Evolutionary conservation across 768 basidiomycete species (phyloP).

Genomic region (Kwoniella dendrophila): DNA sequence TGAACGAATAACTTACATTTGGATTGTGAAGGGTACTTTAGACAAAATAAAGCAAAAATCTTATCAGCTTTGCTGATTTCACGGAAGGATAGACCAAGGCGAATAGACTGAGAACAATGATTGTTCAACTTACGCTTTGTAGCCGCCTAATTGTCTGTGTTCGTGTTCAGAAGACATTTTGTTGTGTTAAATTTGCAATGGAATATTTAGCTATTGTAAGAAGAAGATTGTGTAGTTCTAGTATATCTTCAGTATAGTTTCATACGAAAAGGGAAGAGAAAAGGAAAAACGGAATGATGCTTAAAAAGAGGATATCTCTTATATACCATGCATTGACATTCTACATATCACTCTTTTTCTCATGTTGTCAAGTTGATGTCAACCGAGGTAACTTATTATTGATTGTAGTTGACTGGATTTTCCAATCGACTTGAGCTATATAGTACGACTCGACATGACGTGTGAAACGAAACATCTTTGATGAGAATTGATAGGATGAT

Average conservation of each 20-base stretch:
- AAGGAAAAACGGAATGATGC: neutral
- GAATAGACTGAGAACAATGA: neutral
- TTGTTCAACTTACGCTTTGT: constrained; percentile 33
- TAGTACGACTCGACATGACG: constrained; percentile 9
- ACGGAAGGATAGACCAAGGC: neutral
- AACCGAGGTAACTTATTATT: neutral
- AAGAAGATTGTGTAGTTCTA: neutral
- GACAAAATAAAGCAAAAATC: neutral
- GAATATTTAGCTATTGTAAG: neutral
- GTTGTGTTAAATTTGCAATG: neutral
- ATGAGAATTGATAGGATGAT: constrained; percentile 3
- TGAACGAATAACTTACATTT: constrained; percentile 16
- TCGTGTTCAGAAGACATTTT: constrained; percentile 22
- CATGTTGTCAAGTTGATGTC: too few species aligned
- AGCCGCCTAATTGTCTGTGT: constrained; percentile 27
- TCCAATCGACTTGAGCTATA: neutral
- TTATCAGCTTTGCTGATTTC: too few species aligned
- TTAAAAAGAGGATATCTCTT: constrained; percentile 1
- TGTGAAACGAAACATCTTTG: too few species aligned
- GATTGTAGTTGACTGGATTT: constrained; percentile 1
- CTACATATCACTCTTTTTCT: too few species aligned
- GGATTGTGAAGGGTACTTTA: constrained; percentile 34
- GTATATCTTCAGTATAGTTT: neutral
- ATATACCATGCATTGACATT: constrained; percentile 3
- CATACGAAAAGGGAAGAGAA: neutral